Base-by-base conservation (phyloP, 805 yeast genomes). In the Ogataea sp. region DNA sequence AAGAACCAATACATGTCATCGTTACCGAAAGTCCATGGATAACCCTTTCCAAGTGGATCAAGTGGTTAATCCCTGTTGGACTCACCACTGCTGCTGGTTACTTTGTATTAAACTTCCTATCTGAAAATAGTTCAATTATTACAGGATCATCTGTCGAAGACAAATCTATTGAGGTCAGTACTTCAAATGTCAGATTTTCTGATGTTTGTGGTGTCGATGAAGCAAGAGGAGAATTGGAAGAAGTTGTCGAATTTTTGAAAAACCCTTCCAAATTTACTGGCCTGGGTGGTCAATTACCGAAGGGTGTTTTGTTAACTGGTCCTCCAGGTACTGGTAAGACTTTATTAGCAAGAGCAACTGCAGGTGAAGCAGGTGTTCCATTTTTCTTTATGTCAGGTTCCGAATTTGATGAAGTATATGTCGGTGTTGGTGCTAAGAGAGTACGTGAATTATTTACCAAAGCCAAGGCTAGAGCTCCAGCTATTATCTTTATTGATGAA, bases 321-420 rank as follows among this genome's bases (percentile, higher is more conserved):
- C 98, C 98, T 29, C 98, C 98, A 32, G 98, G 98, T 64, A 90
- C 98, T 6, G 98, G 98, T 75, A 90, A 93, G 61, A 93, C 98
- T 1, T 69, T 90, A 49, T 73, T 93, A 47, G 97, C 97, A 0
- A 78, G 97, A 52, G 97, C 98, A 23, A 94, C 96, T 24, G 98
- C 98, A 7, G 97, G 97, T 47, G 97, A 90, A 64, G 97, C 98
- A 6, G 97, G 96, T 40, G 97, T 93, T 20, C 98, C 97, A 32
- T 93, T 93, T 58, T 90, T 89, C 64, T 90, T 90, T 63, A 90
- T 93, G 97, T 85, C 96, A 6, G 98, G 98, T 35, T 86, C 96
- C 1, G 98, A 93, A 60, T 93, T 93, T 58, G 99, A 94, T 59
- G 98, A 93, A 64, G 75, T 94, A 50, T 93, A 90, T 55, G 98